Percentiles rank a stretch among this genome's conserved stretches.
These are phyloP conservation scores for Malbranchea cinnamomea DNA, from an alignment of 2,329 filamentous ascomycete genomes.

Conservation along the genomic window DNA sequence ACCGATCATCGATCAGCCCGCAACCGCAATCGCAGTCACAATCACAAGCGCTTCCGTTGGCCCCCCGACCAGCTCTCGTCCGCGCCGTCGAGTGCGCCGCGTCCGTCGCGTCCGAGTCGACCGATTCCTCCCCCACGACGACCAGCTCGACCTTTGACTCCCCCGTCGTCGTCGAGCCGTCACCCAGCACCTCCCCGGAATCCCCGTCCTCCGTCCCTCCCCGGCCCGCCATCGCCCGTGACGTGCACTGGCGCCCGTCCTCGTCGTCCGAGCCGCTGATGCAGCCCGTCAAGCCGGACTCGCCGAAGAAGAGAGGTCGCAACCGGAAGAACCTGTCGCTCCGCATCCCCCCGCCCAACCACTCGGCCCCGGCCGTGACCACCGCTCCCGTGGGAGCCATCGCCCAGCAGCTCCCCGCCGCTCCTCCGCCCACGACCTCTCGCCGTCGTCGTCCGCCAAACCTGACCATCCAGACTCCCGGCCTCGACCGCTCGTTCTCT, in stretches of 20 bases:
- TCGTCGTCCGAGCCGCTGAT: too few relatives aligned
- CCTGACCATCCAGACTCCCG: slow-evolving; percentile 43
- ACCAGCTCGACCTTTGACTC: slow-evolving; percentile 88
- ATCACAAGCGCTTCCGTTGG: slow-evolving; percentile 4
- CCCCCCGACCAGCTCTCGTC: slow-evolving; percentile 19
- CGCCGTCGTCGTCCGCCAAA: slow-evolving; percentile 42
- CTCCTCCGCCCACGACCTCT: slow-evolving; percentile 40
- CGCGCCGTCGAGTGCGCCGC: slow-evolving; percentile 31
- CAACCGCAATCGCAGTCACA: too few relatives aligned
- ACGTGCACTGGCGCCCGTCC: too few relatives aligned
- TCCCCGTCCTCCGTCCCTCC: slow-evolving; percentile 65
- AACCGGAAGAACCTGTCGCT: slow-evolving; percentile 52
- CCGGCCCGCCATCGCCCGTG: slow-evolving; percentile 30
- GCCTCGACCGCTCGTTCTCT: slow-evolving; percentile 35
- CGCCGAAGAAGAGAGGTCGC: slow-evolving; percentile 30
- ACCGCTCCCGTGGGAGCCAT: slow-evolving; percentile 32
- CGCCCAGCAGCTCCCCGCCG: slow-evolving; percentile 39
- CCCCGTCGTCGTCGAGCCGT: slow-evolving; percentile 75
- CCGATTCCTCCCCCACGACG: slow-evolving; percentile 88
- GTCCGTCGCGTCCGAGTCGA: slow-evolving; percentile 54
- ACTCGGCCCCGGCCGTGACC: too few relatives aligned
- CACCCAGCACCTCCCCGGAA: slow-evolving; percentile 82
- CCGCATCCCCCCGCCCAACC: slow-evolving; percentile 42
- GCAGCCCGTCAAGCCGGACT: slow-evolving; percentile 25
- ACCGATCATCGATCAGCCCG: too few relatives aligned